Evolutionary conservation across 1,284 basidiomycete species (phyloP).

Genomic region (Marasmius tenuissimus): DNA sequence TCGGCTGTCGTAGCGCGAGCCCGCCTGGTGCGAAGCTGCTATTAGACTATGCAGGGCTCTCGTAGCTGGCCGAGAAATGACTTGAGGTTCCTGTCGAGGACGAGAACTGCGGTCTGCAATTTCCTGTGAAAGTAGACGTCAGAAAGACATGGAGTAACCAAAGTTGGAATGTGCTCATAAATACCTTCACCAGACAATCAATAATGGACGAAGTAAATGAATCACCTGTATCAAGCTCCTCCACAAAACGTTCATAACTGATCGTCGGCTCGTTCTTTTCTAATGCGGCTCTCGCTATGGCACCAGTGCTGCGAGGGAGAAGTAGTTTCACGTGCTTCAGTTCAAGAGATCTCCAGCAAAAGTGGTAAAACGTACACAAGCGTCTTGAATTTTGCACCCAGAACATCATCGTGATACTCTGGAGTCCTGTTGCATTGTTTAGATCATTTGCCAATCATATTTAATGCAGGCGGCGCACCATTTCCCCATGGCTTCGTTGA

Average conservation of each 20-base stretch:
- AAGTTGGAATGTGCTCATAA: slow-evolving; percentile 16
- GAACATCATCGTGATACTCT: slow-evolving; percentile 65
- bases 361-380: slow-evolving; percentile 54
- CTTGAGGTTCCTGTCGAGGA: slow-evolving; percentile 51
- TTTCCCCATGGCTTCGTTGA: slow-evolving; percentile 34
- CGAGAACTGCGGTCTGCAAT: slow-evolving; percentile 66
- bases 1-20: slow-evolving; percentile 18
- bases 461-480: slow-evolving; percentile 23
- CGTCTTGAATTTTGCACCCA: slow-evolving; percentile 66
- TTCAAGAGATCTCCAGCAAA: slow-evolving; percentile 1
- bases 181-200: slow-evolving; percentile 72
- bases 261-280: slow-evolving; percentile 60
- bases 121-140: slow-evolving; percentile 45
- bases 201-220: slow-evolving; percentile 70
- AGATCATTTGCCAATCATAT: no score
- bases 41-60: slow-evolving; percentile 55
- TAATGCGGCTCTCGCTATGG: slow-evolving; percentile 59
- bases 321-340: background rate
- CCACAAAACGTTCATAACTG: slow-evolving; percentile 68
- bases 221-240: slow-evolving; percentile 70
- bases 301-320: slow-evolving; percentile 49
- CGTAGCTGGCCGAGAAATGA: slow-evolving; percentile 64
- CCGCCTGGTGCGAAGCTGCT: slow-evolving; percentile 27
- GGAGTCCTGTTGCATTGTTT: slow-evolving; percentile 48
- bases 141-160: background rate